Evolutionary conservation across 2,329 filamentous ascomycete species (phyloP), one percentile per base, ranked within the genome.

Genomic region (Neonectria hederae): DNA sequence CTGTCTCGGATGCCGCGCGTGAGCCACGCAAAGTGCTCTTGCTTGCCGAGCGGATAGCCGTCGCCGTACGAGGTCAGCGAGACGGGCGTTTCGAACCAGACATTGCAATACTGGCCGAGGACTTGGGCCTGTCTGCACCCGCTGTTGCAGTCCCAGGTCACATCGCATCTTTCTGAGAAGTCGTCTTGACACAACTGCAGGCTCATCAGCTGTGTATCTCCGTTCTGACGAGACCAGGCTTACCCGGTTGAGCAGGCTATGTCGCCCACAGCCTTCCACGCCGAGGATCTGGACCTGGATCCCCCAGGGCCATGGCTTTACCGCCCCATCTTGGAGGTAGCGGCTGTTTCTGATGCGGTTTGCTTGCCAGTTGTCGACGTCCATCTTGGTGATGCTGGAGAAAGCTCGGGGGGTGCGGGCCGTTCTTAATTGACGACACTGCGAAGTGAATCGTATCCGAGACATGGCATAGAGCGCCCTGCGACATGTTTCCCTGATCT

Each of bases 261-360:
- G 59, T 19, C 61, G 53, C 49, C 49, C 54, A 35, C 64, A 67
- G 9, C 67, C 64, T n/a, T 65, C 62, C 7, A 65, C 40, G 11
- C 65, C 28, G n/a, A 53, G 14, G 53, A 72, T 65, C 65, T 72
- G 59, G 42, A 70, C 46, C 21, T 69, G 63, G 45, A 65, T 62
- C 30, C 62, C 58, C 63, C 59, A 69, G 13, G 70, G 68, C 53
- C 56, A 55, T 14, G 59, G 63, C 64, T 59, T 68, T 19, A 48
- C 45, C 21, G 54, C 51, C 43, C 57, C 63, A 22, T 66, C 60
- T 13, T 68, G 63, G 21, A 45, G 35, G 21, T 67, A 69, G 17
- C 67, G 62, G 38, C 62, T 63, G 55, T 64, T 67, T 11, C 65
- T 32, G 54, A 69, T 62, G 4, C 67, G 40, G 21, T 59, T 63